These are phyloP conservation scores for Sechiopsis laciniata DNA, from an alignment of 306 rosid genomes.

Conservation along the genomic window DNA sequence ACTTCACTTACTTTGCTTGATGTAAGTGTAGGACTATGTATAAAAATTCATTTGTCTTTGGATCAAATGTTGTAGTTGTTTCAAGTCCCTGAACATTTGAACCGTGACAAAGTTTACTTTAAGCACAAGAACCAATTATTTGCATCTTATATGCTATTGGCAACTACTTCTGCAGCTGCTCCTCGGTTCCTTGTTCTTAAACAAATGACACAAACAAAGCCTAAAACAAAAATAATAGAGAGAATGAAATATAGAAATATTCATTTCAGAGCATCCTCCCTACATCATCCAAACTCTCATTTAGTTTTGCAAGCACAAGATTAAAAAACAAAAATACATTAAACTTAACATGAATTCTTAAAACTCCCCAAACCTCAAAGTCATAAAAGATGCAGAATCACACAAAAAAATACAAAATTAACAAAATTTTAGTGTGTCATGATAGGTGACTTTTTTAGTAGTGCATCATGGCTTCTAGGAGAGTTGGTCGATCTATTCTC, in stretches of 20 bases:
- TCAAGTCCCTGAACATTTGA: constrained; percentile 97
- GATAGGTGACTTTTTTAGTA: too few relatives aligned
- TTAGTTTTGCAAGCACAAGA: too few relatives aligned
- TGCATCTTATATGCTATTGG: constrained; percentile 82
- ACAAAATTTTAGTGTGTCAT: too few relatives aligned
- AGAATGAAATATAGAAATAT: background rate
- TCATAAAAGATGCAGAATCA: too few relatives aligned
- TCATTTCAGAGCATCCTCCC: too few relatives aligned
- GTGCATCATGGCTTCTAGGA: background rate
- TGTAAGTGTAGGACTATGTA: constrained; percentile 87
- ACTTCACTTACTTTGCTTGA: too few relatives aligned
- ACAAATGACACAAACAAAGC: constrained; percentile 87
- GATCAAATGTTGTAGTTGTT: constrained; percentile 92
- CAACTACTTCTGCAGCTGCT: constrained; percentile 87
- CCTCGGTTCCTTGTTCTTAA: constrained; percentile 84
- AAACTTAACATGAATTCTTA: too few relatives aligned
- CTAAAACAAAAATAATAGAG: too few relatives aligned
- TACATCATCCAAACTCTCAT: too few relatives aligned
- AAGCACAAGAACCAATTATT: constrained; percentile 97
- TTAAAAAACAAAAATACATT: too few relatives aligned
- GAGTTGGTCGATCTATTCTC: constrained; percentile 10
- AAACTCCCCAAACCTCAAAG: too few relatives aligned
- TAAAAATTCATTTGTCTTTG: constrained; percentile 71
- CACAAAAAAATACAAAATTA: too few relatives aligned
- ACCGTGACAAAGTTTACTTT: constrained; percentile 97